phyloP scores from a whole-genome alignment of 2,329 filamentous ascomycete genomes.

The Dothiorella sarmentorum region DNA sequence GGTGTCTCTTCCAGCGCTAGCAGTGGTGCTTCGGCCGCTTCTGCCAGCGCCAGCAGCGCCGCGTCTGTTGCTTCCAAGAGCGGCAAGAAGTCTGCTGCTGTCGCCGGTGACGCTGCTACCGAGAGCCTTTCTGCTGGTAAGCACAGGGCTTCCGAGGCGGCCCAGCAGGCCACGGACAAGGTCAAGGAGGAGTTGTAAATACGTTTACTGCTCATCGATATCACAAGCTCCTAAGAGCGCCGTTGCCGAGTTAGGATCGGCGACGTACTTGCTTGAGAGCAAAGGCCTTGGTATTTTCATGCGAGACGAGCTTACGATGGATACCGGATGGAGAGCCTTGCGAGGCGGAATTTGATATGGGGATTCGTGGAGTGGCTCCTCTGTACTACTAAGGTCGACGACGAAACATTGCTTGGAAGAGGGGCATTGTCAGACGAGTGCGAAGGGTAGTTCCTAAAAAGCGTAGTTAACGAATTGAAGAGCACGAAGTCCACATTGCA shows the following conservation, averaged over 20 bases:
- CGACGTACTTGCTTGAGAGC: neutral
- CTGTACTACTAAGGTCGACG: neutral
- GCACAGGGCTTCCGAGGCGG: slow-evolving; percentile 25
- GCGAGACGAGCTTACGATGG: slow-evolving; percentile 12
- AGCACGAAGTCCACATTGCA: too few species aligned
- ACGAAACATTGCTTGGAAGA: neutral
- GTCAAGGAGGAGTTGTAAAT: slow-evolving; percentile 47
- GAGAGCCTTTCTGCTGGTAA: slow-evolving; percentile 27
- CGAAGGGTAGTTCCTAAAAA: neutral
- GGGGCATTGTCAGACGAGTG: neutral
- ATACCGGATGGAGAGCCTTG: neutral
- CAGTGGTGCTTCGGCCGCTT: slow-evolving; percentile 33
- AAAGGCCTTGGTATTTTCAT: neutral
- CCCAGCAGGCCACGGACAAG: slow-evolving; percentile 32
- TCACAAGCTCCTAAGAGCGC: neutral
- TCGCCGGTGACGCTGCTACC: slow-evolving; percentile 32
- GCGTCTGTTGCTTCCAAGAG: slow-evolving; percentile 33
- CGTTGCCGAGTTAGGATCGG: neutral
- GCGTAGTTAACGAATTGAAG: neutral
- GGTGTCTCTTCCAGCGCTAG: slow-evolving; percentile 31
- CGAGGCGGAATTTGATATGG: neutral
- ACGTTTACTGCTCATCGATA: neutral
- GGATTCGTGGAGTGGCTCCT: neutral
- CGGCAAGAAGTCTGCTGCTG: slow-evolving; percentile 29
- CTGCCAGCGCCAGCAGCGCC: slow-evolving; percentile 33